phyloP scores from a whole-genome alignment of 768 basidiomycete genomes.

The Mycena crocata region DNA sequence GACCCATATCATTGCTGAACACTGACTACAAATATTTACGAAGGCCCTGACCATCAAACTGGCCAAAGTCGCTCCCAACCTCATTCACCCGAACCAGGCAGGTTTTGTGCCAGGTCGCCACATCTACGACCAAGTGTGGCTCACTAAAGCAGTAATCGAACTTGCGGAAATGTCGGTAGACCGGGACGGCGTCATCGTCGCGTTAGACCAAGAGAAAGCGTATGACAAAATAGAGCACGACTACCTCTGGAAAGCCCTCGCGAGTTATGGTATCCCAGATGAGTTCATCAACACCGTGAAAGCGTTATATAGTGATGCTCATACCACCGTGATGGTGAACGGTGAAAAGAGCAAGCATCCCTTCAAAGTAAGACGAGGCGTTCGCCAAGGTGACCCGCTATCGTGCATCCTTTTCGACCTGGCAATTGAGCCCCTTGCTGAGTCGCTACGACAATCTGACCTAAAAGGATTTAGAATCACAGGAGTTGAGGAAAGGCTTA shows the following conservation, averaged over 20 bases:
- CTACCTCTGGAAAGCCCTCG: too few relatives aligned
- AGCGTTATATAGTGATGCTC: conserved; percentile 31
- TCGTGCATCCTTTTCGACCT: too few relatives aligned
- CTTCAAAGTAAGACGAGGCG: conserved; percentile 38
- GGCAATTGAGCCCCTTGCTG: too few relatives aligned
- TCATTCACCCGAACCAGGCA: conserved; percentile 40
- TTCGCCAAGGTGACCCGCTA: conserved; percentile 46
- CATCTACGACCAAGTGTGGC: too few relatives aligned
- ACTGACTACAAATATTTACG: conserved; percentile 29
- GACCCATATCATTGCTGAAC: conserved; percentile 34
- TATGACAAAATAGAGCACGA: too few relatives aligned
- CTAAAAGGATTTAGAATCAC: too few relatives aligned
- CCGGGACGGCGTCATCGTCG: too few relatives aligned
- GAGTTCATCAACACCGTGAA: conserved; percentile 32
- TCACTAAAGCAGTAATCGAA: conserved; percentile 25
- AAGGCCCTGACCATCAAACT: conserved; percentile 26
- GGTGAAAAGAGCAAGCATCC: conserved; percentile 31
- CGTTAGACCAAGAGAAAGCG: too few relatives aligned
- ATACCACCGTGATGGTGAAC: conserved; percentile 41
- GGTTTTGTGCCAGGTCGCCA: too few relatives aligned
- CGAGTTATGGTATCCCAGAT: conserved; percentile 7
- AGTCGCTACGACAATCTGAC: too few relatives aligned
- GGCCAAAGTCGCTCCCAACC: conserved; percentile 3
- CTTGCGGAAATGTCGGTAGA: conserved; percentile 24
- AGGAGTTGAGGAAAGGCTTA: background rate